Percentiles rank a stretch among this genome's conserved stretches.
These are phyloP conservation scores for Camellia lanceoleosa DNA, from an alignment of 148 eudicot genomes.

Conservation along the genomic window DNA sequence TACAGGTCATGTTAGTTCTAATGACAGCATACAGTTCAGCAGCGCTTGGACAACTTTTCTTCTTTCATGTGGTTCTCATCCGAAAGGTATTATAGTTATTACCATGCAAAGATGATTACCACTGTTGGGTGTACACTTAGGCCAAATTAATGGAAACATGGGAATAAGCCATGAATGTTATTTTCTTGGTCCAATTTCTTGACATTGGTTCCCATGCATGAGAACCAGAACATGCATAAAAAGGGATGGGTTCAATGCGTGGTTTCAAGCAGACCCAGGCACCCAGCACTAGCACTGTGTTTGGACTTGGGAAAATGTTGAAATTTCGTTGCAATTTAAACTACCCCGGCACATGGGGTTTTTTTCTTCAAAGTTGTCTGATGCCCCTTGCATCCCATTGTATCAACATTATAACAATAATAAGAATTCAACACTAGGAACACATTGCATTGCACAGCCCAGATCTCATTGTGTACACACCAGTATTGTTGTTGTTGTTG, in stretches of 20 bases:
- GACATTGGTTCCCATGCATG: neutral
- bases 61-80: conserved; percentile 90
- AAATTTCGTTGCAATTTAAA: neutral
- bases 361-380: neutral
- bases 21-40: conserved; percentile 73
- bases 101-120: neutral
- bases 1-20: conserved; percentile 62
- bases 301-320: neutral
- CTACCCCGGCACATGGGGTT: neutral
- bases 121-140: neutral
- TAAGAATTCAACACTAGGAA: neutral
- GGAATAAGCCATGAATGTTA: neutral
- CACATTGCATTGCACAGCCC: neutral
- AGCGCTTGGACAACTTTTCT: conserved; percentile 91
- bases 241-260: neutral
- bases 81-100: conserved; percentile 55
- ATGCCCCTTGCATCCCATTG: neutral
- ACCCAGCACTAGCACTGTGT: no score
- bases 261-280: no score
- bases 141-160: neutral
- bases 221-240: neutral
- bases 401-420: neutral
- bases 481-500: no score
- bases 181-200: neutral
- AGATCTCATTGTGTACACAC: neutral